phyloP scores from a whole-genome alignment of 345 rosid genomes.

The Acer campestre region DNA sequence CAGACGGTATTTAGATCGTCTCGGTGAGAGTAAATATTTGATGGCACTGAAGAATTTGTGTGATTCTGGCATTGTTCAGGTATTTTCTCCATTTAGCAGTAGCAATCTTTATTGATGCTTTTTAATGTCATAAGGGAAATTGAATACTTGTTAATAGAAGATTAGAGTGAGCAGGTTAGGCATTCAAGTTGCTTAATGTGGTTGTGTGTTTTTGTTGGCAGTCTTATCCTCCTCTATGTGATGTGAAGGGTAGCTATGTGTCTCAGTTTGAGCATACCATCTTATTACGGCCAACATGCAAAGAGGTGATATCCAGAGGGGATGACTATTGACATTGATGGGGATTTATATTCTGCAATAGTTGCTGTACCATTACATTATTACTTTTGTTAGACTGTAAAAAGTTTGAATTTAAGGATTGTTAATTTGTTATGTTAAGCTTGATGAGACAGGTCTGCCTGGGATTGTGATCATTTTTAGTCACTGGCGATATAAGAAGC shows the following conservation, averaged over 20 bases:
- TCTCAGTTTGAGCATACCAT: conserved; percentile 96
- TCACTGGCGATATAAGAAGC: too few relatives aligned
- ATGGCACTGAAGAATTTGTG: conserved; percentile 95
- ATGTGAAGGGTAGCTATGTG: conserved; percentile 84
- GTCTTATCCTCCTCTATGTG: conserved; percentile 93
- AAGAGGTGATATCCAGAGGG: conserved; percentile 89
- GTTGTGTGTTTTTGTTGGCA: conserved; percentile 32
- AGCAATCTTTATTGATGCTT: background rate
- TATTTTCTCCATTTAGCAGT: conserved; percentile 26
- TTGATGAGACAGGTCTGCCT: too few relatives aligned
- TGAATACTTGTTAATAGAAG: background rate
- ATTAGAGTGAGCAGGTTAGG: background rate
- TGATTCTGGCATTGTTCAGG: conserved; percentile 91
- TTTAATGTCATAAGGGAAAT: background rate
- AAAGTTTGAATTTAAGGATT: background rate
- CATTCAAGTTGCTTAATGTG: background rate
- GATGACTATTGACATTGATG: conserved; percentile 62
- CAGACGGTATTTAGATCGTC: conserved; percentile 85
- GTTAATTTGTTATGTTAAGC: background rate
- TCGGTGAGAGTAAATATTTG: conserved; percentile 89
- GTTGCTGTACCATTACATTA: background rate
- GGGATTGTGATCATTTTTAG: too few relatives aligned
- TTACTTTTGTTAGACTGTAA: background rate
- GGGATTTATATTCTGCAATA: background rate
- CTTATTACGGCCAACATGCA: conserved; percentile 92